These are phyloP conservation scores for Venturia pyrina DNA, from an alignment of 2,329 filamentous ascomycete species.

Conservation along the genomic window DNA sequence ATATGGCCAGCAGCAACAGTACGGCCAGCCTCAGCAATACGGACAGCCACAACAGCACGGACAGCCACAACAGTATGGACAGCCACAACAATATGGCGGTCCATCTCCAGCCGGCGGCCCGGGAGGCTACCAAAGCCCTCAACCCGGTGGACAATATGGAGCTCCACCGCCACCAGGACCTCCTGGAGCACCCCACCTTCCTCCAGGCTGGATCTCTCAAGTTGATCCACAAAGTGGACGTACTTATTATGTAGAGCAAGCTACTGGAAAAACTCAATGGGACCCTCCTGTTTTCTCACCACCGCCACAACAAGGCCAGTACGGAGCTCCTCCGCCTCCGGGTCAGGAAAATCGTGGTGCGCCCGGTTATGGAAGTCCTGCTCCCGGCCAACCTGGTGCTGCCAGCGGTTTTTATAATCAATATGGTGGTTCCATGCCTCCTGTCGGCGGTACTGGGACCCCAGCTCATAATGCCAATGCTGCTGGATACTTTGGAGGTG, in stretches of 20 bases:
- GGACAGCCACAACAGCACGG: conserved; percentile 18
- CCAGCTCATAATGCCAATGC: conserved; percentile 18
- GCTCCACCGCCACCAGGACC: conserved; percentile 22
- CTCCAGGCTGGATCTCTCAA: conserved; percentile 52
- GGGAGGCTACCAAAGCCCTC: conserved; percentile 15
- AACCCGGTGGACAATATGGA: conserved; percentile 10
- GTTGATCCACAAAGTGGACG: conserved; percentile 52
- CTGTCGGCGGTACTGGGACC: conserved; percentile 4
- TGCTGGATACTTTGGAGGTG: conserved; percentile 2
- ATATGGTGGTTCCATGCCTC: conserved; percentile 1
- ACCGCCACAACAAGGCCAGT: conserved; percentile 19
- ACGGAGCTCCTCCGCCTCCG: conserved; percentile 19
- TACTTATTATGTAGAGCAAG: conserved; percentile 56
- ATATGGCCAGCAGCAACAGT: neutral
- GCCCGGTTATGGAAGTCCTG: neutral
- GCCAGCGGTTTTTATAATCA: conserved; percentile 1
- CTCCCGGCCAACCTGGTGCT: neutral
- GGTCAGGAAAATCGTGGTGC: conserved; percentile 19
- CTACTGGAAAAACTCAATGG: conserved; percentile 55
- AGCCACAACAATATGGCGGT: conserved; percentile 18
- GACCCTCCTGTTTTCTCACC: conserved; percentile 39
- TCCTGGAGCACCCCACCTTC: conserved; percentile 38
- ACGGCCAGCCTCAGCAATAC: conserved; percentile 9
- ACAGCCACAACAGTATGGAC: conserved; percentile 18
- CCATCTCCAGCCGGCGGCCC: conserved; percentile 16